Evolutionary conservation across 805 yeast species (phyloP).

Genomic region (Kodamaea hsintzibuensis): DNA sequence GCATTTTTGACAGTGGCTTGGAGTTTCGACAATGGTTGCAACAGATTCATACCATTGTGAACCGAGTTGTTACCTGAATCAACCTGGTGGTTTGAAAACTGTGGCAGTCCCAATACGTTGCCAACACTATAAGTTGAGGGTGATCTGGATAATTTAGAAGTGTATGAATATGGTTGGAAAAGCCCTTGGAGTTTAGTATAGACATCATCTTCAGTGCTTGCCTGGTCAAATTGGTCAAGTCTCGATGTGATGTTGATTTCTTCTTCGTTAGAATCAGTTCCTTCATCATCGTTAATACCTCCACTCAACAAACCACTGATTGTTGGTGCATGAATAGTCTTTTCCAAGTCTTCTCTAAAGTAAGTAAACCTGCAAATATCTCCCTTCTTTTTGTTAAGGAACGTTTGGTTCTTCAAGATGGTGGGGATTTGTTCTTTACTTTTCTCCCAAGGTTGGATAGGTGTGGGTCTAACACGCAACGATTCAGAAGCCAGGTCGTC

Average conservation of each 20-base stretch:
- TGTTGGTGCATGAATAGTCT: constrained; percentile 89
- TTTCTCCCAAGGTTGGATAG: constrained; percentile 72
- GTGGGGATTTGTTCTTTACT: constrained; percentile 29
- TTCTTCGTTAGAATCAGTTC: neutral
- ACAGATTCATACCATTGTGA: neutral
- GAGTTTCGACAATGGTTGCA: constrained; percentile 9
- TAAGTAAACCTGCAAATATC: constrained; percentile 74
- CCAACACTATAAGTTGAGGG: constrained; percentile 12
- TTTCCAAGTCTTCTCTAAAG: constrained; percentile 83
- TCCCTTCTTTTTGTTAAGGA: constrained; percentile 3
- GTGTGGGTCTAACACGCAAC: constrained; percentile 68
- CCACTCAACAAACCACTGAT: constrained; percentile 65
- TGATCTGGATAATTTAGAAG: constrained; percentile 9
- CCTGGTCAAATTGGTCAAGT: constrained; percentile 5
- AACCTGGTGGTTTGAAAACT: neutral
- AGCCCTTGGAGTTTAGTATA: constrained; percentile 19
- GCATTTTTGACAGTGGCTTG: constrained; percentile 3
- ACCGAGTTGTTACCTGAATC: constrained; percentile 7
- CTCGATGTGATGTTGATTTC: neutral
- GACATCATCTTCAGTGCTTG: constrained; percentile 2
- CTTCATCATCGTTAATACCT: neutral
- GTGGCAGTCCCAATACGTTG: constrained; percentile 3
- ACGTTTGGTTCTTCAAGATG: constrained; percentile 21
- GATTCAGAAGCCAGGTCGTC: constrained; percentile 41
- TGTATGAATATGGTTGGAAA: constrained; percentile 27